Base-by-base conservation (phyloP, 1,284 basidiomycete species). In the Trichosporon faecale region DNA sequence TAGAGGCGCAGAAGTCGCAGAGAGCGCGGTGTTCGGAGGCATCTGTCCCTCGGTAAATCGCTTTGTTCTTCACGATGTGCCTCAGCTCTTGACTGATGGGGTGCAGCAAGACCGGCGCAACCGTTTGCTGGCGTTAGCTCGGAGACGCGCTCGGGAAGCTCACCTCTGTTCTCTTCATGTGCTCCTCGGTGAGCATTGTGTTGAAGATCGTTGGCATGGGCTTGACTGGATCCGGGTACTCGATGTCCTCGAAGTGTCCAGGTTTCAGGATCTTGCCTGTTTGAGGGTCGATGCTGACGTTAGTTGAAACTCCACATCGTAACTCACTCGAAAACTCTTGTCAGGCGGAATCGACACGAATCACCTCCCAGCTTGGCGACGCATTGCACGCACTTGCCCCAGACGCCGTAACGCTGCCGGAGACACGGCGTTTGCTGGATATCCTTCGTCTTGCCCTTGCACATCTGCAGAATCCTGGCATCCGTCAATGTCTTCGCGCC, bases 1-100 rank as follows among this genome's bases (percentile, higher is more conserved):
- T 94, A 3, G 93, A 94, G 84, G 92, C 91, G 81, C 95, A 98
- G 2, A 91, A 93, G 82, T 98, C 94, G 79, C 92, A 96, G 52
- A 90, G 93, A 16, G 89, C 89, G 46, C 93, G 88, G 69, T 91
- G 89, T 70, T 91, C 73, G 1, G 79, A 91, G 52, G 88, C 89
- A 78, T 94, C 92, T 61, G 90, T 85, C 4, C 88, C 88, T 52
- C 93, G 86, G 68, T 88, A 88, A 70, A 94, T 89, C 12, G 92
- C 87, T 66, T 88, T 86, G 0, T 85, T 82, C 23, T 85, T 85
- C n/a, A 85, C 79, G 2, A 92, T 84, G 78, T 95, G 93, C 8
- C 87, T 82, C 67, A 90, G 84, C 78, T 95, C 93, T 66, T 86
- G 82, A 46, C 86, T 86, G 44, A 95, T 86, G 6, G 88, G 87